Base-by-base conservation (phyloP, 176 grass and related monocot species). In the Neostapfia colusana region DNA sequence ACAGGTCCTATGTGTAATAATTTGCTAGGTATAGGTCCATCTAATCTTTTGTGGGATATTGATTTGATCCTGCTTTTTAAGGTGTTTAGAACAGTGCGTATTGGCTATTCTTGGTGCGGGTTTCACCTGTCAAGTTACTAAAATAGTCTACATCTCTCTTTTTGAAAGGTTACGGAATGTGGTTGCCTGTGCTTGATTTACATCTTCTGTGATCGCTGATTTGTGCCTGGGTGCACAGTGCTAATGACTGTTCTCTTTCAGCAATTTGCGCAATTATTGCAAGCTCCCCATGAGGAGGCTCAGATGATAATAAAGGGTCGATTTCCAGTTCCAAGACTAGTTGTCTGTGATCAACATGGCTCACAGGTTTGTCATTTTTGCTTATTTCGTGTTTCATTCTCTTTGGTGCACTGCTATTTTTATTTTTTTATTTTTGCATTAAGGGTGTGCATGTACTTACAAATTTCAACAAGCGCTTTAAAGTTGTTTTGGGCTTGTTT, bases 311-410 rank as follows among this genome's bases (percentile, higher is more conserved):
- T 92, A 74, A 90, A 49, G 43, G 91, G 89, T 8, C 91, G 95
- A 51, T 99, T 99, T 77, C 95, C 95, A 59, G 89, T 90, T 69
- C 91, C 95, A 72, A 92, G 95, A 89, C 87, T 99, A 73, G 95
- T 99, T 67, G 73, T 99, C 72, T 99, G 95, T 51, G 95, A 99
- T 53, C 95, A 99, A 73, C 95, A 99, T 82, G 95, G 95, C 46
- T 99, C 91, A 13, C 91, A 99, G 91, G 95, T 99, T 66, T 45
- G 65, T 62, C 51, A 38, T 79, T 3, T 69, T 51, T 69, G 73
- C 80, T 13, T 57, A 6, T 45, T 81, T 73, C 20, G 65, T 83
- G 16, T 70, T 64, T 5, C 54, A 57, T 70, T 82, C 24, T 72
- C 21, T 72, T 67, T 76, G 24, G 28, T 79, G 55, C 3, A 7